phyloP scores from a whole-genome alignment of 805 yeast species.

The Hagleromyces aurorensis region DNA sequence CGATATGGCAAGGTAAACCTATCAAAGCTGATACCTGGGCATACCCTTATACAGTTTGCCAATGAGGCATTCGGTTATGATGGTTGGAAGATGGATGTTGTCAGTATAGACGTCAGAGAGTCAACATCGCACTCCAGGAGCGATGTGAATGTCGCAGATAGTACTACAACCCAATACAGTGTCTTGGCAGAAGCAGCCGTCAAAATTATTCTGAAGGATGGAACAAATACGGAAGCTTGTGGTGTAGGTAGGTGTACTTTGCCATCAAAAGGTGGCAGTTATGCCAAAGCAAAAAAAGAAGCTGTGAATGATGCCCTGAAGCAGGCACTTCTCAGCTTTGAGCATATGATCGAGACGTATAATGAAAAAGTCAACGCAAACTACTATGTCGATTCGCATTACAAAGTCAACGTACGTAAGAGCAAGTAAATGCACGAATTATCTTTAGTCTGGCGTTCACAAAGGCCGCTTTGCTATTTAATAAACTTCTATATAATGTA shows the following conservation, averaged over 20 bases:
- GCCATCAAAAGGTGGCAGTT: slow-evolving; percentile 58
- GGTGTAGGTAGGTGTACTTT: slow-evolving; percentile 69
- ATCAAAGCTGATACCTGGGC: slow-evolving; percentile 29
- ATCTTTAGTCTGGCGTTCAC: too few relatives aligned
- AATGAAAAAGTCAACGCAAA: slow-evolving; percentile 29
- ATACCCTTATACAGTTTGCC: slow-evolving; percentile 34
- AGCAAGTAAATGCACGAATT: too few relatives aligned
- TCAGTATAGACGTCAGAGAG: slow-evolving; percentile 21
- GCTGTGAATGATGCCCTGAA: slow-evolving; percentile 82
- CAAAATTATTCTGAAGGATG: slow-evolving; percentile 67
- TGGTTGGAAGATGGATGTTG: slow-evolving; percentile 47
- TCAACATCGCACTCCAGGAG: slow-evolving; percentile 6
- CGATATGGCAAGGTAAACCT: slow-evolving; percentile 23
- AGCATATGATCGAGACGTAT: slow-evolving; percentile 43
- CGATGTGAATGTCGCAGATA: slow-evolving; percentile 2
- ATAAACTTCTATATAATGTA: too few relatives aligned
- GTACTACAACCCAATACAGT: slow-evolving; percentile 13
- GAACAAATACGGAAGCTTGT: slow-evolving; percentile 69
- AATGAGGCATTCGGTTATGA: slow-evolving; percentile 48
- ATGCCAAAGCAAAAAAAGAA: slow-evolving; percentile 73
- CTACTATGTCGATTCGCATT: slow-evolving; percentile 32
- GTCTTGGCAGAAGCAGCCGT: slow-evolving; percentile 39
- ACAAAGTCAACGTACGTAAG: too few relatives aligned
- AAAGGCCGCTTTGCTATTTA: too few relatives aligned
- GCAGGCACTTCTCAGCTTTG: slow-evolving; percentile 71